These are phyloP conservation scores for Phytophthora vignae DNA, from an alignment of 352 stramenopile species.

Conservation along the genomic window DNA sequence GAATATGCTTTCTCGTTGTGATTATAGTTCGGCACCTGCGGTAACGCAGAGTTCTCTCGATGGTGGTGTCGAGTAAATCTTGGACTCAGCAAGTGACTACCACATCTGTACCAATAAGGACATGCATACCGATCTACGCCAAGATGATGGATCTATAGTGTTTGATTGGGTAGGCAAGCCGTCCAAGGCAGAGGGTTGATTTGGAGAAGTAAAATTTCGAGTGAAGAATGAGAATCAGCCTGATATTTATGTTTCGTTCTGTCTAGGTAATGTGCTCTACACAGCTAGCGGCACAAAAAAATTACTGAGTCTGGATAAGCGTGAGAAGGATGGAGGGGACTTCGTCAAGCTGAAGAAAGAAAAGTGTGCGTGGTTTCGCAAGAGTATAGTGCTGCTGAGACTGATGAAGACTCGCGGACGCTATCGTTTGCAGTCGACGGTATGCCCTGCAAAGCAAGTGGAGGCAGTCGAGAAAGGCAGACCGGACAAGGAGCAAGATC, in stretches of 20 bases:
- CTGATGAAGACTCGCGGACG: not conserved
- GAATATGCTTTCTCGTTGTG: not conserved
- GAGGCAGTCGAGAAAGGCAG: too few species aligned
- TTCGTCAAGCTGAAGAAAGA: not conserved
- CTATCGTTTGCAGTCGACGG: too few species aligned
- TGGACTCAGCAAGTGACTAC: not conserved
- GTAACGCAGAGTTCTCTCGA: conserved; percentile 1
- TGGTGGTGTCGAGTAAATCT: not conserved
- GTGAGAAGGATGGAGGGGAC: not conserved
- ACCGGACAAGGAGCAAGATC: too few species aligned
- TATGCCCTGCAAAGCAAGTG: too few species aligned
- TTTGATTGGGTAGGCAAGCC: not conserved
- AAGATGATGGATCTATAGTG: not conserved
- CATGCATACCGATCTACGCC: not conserved
- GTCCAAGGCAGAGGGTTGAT: not conserved
- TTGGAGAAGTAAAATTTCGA: not conserved
- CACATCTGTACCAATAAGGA: not conserved
- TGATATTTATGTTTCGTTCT: not conserved
- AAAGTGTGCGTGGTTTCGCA: not conserved
- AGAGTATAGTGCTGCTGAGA: not conserved
- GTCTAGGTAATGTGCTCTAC: not conserved
- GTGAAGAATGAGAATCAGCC: not conserved
- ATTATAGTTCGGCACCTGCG: not conserved
- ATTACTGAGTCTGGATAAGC: not conserved
- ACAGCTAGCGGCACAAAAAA: not conserved